Base-by-base conservation (phyloP, 2,329 filamentous ascomycete genomes). In the Cercospora zeae-maydis region DNA sequence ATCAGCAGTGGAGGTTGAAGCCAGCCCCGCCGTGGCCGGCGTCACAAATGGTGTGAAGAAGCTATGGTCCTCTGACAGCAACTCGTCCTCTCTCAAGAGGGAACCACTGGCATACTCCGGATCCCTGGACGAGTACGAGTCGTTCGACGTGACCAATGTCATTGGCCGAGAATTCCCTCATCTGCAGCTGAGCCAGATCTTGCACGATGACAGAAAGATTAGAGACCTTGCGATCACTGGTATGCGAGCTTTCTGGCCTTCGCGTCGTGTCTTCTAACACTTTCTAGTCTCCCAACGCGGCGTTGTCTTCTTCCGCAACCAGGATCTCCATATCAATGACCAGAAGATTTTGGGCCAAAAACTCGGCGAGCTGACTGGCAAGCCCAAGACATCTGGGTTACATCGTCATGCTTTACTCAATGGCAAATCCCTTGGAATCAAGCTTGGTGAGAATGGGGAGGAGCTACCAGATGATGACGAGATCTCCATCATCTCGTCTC, bases 281-380 rank as follows among this genome's bases (percentile, higher is more conserved):
- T 24, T 39, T 8, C 70, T 75, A 88, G 87, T 90, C 67, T 89
- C 87, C 1, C 83, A 85, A 65, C 83, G 88, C 0, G 87, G 87
- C 11, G 88, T 90, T 3, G 86, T 90, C 34, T 89, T 90, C 77
- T 88, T 91, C 76, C 83, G 87, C 13, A 58, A 61, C 31, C 66
- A 68, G 52, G 55, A 66, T 81, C 83, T 89, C 37, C 82, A 81
- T 66, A 83, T 88, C 70, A 84, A 86, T 1, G 80, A 87, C 16
- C 82, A 85, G 70, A 91, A 91, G 76, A 78, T 86, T 59, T 79
- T 91, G 0, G 84, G 84, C 34, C 79, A 85, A 11, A 79, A 81
- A 0, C 79, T 90, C 1, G 87, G 87, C 8, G 77, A 84, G 68
- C 77, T 88, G 9, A 79, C 82, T 0, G 86, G 86, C 45, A 85